Evolutionary conservation across 805 yeast genomes (phyloP), one percentile per base, ranked within the genome.

Genomic region (Saturnispora mendoncae): DNA sequence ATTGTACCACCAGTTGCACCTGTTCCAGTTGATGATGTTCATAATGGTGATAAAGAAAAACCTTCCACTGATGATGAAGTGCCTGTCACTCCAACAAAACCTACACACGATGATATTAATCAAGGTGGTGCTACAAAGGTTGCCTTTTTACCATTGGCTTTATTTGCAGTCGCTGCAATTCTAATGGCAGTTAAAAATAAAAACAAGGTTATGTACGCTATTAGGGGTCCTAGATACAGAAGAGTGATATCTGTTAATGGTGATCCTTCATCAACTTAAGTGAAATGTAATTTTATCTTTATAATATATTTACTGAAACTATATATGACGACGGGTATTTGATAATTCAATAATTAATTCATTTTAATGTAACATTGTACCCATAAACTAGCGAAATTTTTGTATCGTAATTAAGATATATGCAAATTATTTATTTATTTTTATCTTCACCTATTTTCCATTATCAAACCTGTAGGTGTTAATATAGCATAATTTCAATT

Each of bases 161-260:
- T 36, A 2, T 24, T 41, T 31, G 36, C 36, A 3, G 15, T 26
- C 26, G 35, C 21, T 18, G 17, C 28, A 4, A 17, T 38, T 2
- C 10, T 29, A n/a, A 26, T 39, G 44, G 26, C 23, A 17, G 7
- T 36, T 15, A 55, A 46, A 34, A 49, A 48, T 23, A 52, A 46
- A 28, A 47, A 46, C 13, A 50, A 48, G n/a, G 39, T 59, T 18
- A 27, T 49, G 26, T 43, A 43, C 26, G 43, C 52, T 6, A 29
- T 57, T 10, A 46, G 49, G 19, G 62, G 62, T 14, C 60, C 62
- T 36, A 50, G 61, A 46, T 59, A 59, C 42, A 52, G 61, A 45
- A 48, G 61, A 17, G 39, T 40, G 6, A 25, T 40, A 12, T 24
- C 33, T 21, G 38, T 40, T 26, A 26, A 33, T 15, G 43, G 43